Conservation (phyloP, 2,329 filamentous ascomycete species). For the Pestalotiopsis sp. region DNA sequence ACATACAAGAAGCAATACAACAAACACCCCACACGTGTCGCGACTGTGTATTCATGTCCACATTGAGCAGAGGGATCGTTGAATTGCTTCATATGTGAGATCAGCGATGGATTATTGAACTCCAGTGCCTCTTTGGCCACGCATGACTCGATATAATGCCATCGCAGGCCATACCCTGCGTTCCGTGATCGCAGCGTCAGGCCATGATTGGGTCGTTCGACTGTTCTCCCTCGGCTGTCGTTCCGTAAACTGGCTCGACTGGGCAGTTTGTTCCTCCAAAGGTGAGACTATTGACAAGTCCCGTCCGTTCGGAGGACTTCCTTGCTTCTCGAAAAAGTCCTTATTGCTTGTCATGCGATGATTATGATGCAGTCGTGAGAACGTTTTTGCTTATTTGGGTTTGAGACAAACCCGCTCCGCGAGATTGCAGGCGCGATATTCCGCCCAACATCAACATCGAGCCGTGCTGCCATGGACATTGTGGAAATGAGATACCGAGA, state of each 20-base stretch:
- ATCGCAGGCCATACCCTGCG: not conserved
- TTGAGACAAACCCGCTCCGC: not conserved
- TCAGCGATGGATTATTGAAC: not conserved
- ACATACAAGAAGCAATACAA: too few relatives aligned
- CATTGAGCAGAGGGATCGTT: not conserved
- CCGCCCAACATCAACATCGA: not conserved
- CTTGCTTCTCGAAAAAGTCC: not conserved
- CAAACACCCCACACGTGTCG: too few relatives aligned
- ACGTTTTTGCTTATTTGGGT: not conserved
- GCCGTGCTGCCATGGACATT: not conserved
- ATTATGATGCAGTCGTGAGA: not conserved
- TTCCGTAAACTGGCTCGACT: not conserved
- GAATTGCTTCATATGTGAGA: not conserved
- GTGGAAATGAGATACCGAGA: not conserved
- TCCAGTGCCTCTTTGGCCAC: not conserved
- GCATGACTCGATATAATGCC: not conserved
- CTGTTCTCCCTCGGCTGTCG: not conserved
- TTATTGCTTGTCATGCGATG: not conserved
- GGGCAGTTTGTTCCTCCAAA: too few relatives aligned
- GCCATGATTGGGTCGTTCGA: not conserved
- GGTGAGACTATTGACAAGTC: not conserved
- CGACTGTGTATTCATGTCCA: too few relatives aligned
- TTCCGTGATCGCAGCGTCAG: not conserved
- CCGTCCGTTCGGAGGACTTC: not conserved
- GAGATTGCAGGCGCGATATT: not conserved